These are phyloP conservation scores for Corymbia calophylla DNA, from an alignment of 441 rosid species.

Conservation along the genomic window DNA sequence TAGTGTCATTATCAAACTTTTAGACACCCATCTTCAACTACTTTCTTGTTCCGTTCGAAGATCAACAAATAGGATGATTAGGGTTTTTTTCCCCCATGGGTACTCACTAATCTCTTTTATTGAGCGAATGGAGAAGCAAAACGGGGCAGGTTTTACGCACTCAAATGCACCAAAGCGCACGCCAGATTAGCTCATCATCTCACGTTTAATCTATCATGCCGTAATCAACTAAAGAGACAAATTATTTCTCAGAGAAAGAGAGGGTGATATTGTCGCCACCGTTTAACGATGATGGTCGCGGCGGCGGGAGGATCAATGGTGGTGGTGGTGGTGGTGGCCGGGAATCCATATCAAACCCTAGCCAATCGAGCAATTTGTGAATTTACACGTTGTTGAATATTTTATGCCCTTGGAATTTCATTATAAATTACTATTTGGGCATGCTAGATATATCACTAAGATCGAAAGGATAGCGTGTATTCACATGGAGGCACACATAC, in stretches of 20 bases:
- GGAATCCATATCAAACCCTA: background rate
- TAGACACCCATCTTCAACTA: background rate
- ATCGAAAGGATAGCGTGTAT: background rate
- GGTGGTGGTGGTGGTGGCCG: rapidly evolving
- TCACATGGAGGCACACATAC: background rate
- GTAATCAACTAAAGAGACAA: background rate
- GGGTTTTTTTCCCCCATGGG: background rate
- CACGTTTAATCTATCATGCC: background rate
- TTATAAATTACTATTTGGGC: background rate
- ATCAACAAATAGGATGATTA: background rate
- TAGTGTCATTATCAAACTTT: background rate
- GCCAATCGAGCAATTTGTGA: background rate
- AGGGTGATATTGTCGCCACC: background rate
- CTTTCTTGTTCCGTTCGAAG: background rate
- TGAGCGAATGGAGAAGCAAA: background rate
- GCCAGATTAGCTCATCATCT: background rate
- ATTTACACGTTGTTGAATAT: background rate
- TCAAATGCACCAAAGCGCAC: background rate
- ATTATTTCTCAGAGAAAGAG: background rate
- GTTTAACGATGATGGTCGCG: no score
- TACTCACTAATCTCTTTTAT: background rate
- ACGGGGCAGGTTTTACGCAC: background rate
- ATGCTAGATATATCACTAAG: background rate
- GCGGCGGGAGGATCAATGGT: background rate
- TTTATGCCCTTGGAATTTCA: background rate